These are phyloP conservation scores for Penicillium goetzii DNA, from an alignment of 495 filamentous ascomycete species.

Conservation along the genomic window DNA sequence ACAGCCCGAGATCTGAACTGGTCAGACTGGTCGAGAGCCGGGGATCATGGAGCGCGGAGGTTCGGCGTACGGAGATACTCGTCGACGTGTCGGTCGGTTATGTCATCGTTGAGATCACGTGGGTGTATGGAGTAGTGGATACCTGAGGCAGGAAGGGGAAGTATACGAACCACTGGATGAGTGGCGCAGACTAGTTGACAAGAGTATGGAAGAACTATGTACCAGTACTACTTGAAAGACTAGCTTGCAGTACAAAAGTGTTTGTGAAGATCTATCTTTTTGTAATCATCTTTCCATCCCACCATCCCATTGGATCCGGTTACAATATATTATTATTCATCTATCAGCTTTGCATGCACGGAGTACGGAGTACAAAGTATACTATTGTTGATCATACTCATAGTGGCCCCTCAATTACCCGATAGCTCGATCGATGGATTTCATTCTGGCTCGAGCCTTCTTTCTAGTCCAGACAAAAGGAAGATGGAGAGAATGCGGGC, in stretches of 20 bases:
- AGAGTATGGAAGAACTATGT: background rate
- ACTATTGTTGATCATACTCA: background rate
- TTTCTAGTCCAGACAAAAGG: background rate
- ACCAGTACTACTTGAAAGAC: no score
- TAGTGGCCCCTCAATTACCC: no score
- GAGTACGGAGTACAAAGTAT: background rate
- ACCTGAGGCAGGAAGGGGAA: conserved; percentile 9
- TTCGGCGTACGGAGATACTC: conserved; percentile 3
- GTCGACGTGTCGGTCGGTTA: conserved; percentile 27
- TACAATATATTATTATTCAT: background rate
- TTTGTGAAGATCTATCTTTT: no score
- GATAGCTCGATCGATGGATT: background rate
- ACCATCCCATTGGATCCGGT: no score
- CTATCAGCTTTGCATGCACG: background rate
- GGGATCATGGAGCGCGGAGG: conserved; percentile 19
- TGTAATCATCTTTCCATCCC: no score
- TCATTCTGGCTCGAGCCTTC: background rate
- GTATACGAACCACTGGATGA: background rate
- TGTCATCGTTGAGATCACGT: conserved; percentile 25
- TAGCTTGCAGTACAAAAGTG: no score
- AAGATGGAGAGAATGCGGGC: background rate
- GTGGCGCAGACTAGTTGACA: no score
- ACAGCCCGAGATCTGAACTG: conserved; percentile 22
- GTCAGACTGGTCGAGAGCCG: conserved; percentile 3
- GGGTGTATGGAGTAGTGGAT: background rate